Conservation (phyloP, 2,329 filamentous ascomycete species). For the Aaosphaeria pasadenensis region DNA sequence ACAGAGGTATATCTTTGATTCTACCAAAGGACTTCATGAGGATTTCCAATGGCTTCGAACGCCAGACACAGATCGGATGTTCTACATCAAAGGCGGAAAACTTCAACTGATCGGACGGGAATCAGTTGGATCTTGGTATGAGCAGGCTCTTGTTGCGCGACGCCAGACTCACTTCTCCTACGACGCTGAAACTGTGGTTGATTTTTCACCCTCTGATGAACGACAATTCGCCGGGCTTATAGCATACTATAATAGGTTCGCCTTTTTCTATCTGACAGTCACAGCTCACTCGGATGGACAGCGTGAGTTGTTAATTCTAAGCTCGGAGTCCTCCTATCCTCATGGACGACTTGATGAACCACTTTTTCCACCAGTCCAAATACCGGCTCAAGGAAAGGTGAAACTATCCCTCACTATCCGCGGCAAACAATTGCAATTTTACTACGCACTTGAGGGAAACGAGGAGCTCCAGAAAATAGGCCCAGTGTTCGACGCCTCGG, state of each 20-base stretch:
- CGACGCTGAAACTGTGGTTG: conserved; percentile 56
- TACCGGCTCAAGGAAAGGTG: conserved; percentile 57
- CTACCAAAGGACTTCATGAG: conserved; percentile 45
- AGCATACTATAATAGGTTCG: conserved; percentile 62
- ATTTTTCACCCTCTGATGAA: conserved; percentile 56
- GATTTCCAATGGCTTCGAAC: conserved; percentile 59
- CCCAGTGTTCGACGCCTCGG: conserved; percentile 56
- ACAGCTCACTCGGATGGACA: conserved; percentile 56
- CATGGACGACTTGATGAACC: conserved; percentile 48
- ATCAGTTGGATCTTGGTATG: conserved; percentile 46
- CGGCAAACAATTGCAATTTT: conserved; percentile 55
- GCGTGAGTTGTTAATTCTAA: conserved; percentile 57
- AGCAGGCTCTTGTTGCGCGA: conserved; percentile 54
- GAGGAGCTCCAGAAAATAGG: conserved; percentile 49
- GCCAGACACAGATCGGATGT: conserved; percentile 48
- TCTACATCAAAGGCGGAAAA: conserved; percentile 41
- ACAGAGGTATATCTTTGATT: conserved; percentile 48
- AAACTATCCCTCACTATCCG: conserved; percentile 52
- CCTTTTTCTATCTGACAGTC: conserved; percentile 63
- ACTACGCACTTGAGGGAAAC: conserved; percentile 50
- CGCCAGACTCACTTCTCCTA: conserved; percentile 60
- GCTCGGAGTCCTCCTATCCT: conserved; percentile 57
- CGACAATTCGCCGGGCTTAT: conserved; percentile 60
- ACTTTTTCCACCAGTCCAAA: conserved; percentile 41
- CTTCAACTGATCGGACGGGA: conserved; percentile 56